Base-by-base conservation (phyloP, 1,284 basidiomycete species). In the Pseudozyma flocculosa region DNA sequence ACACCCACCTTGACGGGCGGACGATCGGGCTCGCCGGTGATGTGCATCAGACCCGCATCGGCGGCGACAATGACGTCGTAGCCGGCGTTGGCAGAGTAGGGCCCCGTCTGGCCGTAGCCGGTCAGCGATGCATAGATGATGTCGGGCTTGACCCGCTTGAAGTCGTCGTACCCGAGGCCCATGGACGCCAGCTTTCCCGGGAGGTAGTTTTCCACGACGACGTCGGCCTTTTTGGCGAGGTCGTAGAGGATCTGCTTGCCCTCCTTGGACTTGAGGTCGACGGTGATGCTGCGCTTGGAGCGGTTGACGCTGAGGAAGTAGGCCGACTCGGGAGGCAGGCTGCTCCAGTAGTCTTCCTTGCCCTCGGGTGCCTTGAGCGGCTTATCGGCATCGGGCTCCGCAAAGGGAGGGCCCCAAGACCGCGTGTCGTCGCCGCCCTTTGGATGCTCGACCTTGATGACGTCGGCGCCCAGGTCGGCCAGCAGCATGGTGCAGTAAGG, bases 41-140 rank as follows among this genome's bases (percentile, higher is more conserved):
- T 74, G 49, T 74, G 72, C 55, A 74, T 70, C 47, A 74, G 45
- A 7, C 72, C 72, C 1, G 72, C 72, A 43, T 74, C 72, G 8
- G 72, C 72, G 3, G 72, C 72, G 18, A 74, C 70, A 38, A 72
- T 70, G 14, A 74, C 72, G 46, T 74, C 72, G 53, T 72, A 72
- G 2, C 69, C 68, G 14, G 91, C 88, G 34, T 87, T 85, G 55
- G 85, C 82, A 40, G 86, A 82, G 72, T 88, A 94, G 4, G 92
- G 92, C 1, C 92, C 92, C 0, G 89, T 92, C 69, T 95, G 92
- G 0, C 92, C 93, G 78, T 95, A 95, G 18, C 92, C 92, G 17
- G 91, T 92, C 62, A 97, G 88, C 23, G 89, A 92, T 40, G 90
- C 86, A 73, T 96, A 97, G 41, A 96, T 86, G 46, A 97, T 82